Evolutionary conservation across 2,329 filamentous ascomycete genomes (phyloP).

Genomic region (Aureobasidium musti): DNA sequence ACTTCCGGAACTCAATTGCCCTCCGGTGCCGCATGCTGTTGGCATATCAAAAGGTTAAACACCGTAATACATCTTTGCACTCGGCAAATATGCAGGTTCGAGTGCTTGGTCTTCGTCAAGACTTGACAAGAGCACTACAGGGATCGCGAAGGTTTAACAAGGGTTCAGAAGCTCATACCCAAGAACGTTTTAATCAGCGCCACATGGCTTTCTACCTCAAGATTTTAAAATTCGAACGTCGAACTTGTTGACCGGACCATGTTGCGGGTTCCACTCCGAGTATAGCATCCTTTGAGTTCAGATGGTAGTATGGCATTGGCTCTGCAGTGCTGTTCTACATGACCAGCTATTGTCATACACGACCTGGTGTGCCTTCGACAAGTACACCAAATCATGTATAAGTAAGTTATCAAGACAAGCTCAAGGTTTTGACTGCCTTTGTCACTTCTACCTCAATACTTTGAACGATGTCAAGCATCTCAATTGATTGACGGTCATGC

Average conservation of each 20-base stretch:
- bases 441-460: not conserved
- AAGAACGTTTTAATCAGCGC: constrained; percentile 6
- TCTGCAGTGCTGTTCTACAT: no score
- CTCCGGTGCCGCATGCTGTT: not conserved
- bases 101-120: not conserved
- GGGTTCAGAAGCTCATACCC: not conserved
- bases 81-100: not conserved
- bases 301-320: not conserved
- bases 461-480: not conserved
- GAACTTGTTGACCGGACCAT: not conserved
- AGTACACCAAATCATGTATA: not conserved
- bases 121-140: not conserved
- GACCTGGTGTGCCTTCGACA: not conserved
- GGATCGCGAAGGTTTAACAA: not conserved
- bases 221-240: not conserved
- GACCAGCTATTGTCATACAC: no score
- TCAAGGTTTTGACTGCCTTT: not conserved
- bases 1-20: not conserved
- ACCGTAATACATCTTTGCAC: not conserved
- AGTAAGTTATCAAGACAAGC: not conserved
- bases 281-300: no score
- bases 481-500: not conserved
- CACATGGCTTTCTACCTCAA: constrained; percentile 4
- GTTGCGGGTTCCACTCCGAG: no score
- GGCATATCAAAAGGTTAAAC: not conserved